Evolutionary conservation across 805 yeast genomes (phyloP).

Genomic region (Kodamaea jinghongensis): DNA sequence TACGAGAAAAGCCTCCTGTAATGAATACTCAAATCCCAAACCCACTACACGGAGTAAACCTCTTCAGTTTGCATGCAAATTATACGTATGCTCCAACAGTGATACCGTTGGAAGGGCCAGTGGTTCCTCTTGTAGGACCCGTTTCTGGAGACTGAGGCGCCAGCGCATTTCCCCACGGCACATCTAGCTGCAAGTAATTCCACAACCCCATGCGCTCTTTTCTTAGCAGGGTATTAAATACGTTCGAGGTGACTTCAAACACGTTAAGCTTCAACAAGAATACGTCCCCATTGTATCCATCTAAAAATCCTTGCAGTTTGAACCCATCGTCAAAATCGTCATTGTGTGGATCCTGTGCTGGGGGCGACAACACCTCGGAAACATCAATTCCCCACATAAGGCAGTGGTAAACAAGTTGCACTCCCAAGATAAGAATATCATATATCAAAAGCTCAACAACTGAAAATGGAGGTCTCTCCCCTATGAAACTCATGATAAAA

Average conservation of each 20-base stretch:
- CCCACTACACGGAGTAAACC: too few relatives aligned
- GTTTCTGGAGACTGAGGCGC: not conserved
- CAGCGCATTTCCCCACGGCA: too few relatives aligned
- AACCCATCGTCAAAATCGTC: constrained; percentile 6
- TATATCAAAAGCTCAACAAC: constrained; percentile 23
- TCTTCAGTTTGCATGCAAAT: too few relatives aligned
- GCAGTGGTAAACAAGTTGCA: constrained; percentile 33
- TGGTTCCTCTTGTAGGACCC: not conserved
- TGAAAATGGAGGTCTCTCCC: constrained; percentile 32
- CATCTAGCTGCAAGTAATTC: constrained; percentile 3
- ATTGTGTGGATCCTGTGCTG: not conserved
- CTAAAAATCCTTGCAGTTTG: constrained; percentile 14
- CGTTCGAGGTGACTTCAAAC: constrained; percentile 9
- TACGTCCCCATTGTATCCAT: constrained; percentile 42
- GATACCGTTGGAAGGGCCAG: not conserved
- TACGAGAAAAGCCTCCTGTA: too few relatives aligned
- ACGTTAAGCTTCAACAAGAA: constrained; percentile 27
- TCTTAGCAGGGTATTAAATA: not conserved
- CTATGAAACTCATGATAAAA: constrained; percentile 36
- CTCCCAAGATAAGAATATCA: constrained; percentile 24
- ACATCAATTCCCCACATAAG: constrained; percentile 33
- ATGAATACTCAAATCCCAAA: too few relatives aligned
- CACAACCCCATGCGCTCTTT: not conserved
- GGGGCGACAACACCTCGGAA: constrained; percentile 23
- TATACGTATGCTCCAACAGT: constrained; percentile 6